Evolutionary conservation across 2,329 filamentous ascomycete genomes (phyloP), one percentile per base, ranked within the genome.

Genomic region (Fusarium circinatum): DNA sequence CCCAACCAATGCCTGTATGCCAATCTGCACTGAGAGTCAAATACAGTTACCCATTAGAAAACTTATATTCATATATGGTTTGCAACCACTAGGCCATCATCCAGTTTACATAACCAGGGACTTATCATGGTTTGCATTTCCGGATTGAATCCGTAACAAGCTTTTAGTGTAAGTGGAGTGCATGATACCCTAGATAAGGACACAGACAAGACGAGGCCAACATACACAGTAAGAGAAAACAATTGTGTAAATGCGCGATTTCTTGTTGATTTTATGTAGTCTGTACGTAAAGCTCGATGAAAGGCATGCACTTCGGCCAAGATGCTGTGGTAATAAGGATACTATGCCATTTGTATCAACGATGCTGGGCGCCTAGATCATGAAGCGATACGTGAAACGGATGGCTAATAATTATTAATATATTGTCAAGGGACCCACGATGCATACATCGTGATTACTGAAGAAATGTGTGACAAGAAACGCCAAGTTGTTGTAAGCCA

Each of bases 371-470:
- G 69, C 65, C 48, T 62, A 48, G 69, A 51, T 66, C 68, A 57
- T 57, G 63, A 57, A 48, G 59, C 54, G 59, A 51, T 65, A 67
- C 44, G 64, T 71, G 69, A 71, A 64, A 63, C 55, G 34, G 14
- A 74, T 63, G 51, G 51, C 48, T 71, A 49, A 54, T 49, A 57
- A 67, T 75, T 72, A 65, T 72, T 72, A 74, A 71, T 55, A 52
- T 24, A 61, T 52, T 67, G 54, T 51, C 22, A 44, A 64, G 45
- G 74, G n/a, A 62, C 30, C 71, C 55, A 74, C 55, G 71, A 64
- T 41, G 45, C 49, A 68, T 24, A 12, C 42, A 55, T n/a, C 32
- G 22, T 49, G 45, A 30, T 32, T 62, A 47, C 51, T 17, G 26
- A 45, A 48, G 34, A 56, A 44, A 26, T 7, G 38, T 34, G 47